Conservation (phyloP, 176 grass and related monocot species). For the Puya raimondii region DNA sequence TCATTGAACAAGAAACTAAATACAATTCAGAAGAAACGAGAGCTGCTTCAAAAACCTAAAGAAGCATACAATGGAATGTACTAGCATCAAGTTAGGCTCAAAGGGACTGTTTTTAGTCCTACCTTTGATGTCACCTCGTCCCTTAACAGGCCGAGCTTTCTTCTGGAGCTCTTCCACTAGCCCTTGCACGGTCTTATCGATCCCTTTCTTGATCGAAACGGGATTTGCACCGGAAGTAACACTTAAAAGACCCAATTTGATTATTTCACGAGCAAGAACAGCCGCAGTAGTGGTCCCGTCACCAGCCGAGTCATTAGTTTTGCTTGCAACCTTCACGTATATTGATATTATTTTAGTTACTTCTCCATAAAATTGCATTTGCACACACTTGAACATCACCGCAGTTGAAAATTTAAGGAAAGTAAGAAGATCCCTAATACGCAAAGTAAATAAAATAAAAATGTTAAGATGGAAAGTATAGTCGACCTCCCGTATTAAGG, state of each 20-base stretch:
- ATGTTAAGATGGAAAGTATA: background rate
- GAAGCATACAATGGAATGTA: background rate
- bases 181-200: slow-evolving; percentile 73
- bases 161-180: slow-evolving; percentile 73
- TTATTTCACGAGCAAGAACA: slow-evolving; percentile 81
- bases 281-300: slow-evolving; percentile 86
- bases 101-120: background rate
- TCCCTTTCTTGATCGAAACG: slow-evolving; percentile 86
- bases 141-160: slow-evolving; percentile 61
- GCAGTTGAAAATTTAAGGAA: too few species aligned
- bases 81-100: background rate
- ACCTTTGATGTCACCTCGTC: slow-evolving; percentile 74
- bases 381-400: too few species aligned
- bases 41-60: too few species aligned
- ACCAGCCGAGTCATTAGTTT: slow-evolving; percentile 83
- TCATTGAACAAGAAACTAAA: background rate
- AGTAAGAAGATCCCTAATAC: background rate
- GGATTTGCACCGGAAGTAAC: slow-evolving; percentile 89
- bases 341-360: background rate
- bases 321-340: slow-evolving; percentile 70
- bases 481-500: slow-evolving; percentile 49
- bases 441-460: background rate
- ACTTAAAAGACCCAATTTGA: slow-evolving; percentile 65
- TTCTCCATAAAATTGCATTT: slow-evolving; percentile 1
- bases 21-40: background rate